These are phyloP conservation scores for Boletus patriciae DNA, from an alignment of 768 basidiomycete genomes.

Conservation along the genomic window DNA sequence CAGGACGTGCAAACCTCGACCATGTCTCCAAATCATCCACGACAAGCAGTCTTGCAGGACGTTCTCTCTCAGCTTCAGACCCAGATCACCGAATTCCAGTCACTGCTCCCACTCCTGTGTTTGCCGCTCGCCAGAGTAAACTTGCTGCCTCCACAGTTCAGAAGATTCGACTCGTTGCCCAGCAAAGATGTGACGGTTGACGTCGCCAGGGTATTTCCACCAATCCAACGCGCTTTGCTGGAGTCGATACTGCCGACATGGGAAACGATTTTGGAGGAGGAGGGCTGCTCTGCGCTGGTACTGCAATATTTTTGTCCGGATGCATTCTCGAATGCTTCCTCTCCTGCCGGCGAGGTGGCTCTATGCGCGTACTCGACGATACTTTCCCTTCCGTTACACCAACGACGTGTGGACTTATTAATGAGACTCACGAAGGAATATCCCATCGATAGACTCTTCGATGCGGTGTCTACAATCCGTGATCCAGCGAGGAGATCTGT, in stretches of 20 bases:
- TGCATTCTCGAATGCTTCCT: constrained; percentile 49
- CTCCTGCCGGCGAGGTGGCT: constrained; percentile 53
- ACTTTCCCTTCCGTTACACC: constrained; percentile 47
- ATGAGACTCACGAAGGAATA: constrained; percentile 58
- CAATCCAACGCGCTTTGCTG: constrained; percentile 65
- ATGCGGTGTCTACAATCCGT: constrained; percentile 43
- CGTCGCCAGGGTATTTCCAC: constrained; percentile 41
- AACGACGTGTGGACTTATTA: constrained; percentile 54
- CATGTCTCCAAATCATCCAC: constrained; percentile 14
- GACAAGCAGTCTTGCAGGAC: constrained; percentile 27
- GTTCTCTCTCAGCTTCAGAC: constrained; percentile 45
- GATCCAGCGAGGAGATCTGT: constrained; percentile 32
- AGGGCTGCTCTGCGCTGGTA: constrained; percentile 45
- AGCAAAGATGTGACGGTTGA: constrained; percentile 18
- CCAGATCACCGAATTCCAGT: constrained; percentile 48
- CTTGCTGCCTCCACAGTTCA: constrained; percentile 61
- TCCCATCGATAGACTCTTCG: constrained; percentile 66
- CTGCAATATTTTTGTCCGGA: constrained; percentile 78
- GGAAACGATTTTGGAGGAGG: constrained; percentile 54
- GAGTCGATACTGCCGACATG: constrained; percentile 69
- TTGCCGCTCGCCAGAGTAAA: constrained; percentile 56
- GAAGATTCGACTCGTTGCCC: constrained; percentile 42
- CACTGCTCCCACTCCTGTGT: constrained; percentile 55
- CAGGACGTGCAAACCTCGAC: background rate
- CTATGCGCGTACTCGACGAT: constrained; percentile 66